Evolutionary conservation across 2,329 filamentous ascomycete genomes (phyloP).

Genomic region (Phialophora tarda): DNA sequence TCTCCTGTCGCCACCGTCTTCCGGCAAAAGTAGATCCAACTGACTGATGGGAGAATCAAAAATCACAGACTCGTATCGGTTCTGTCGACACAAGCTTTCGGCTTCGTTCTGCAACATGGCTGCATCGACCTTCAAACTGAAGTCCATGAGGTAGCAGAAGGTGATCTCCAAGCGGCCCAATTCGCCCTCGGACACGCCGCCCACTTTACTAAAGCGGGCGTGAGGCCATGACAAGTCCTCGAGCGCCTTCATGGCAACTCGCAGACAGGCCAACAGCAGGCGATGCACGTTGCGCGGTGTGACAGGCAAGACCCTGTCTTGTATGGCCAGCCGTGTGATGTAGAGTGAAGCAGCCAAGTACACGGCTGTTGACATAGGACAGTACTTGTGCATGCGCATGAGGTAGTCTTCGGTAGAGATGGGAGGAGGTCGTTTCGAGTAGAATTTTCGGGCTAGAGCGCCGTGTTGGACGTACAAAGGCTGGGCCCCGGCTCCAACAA

Average conservation of each 20-base stretch:
- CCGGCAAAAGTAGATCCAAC: constrained; percentile 29
- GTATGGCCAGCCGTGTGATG: constrained; percentile 79
- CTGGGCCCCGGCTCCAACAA: constrained; percentile 68
- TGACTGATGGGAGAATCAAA: constrained; percentile 24
- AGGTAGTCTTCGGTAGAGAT: constrained; percentile 86
- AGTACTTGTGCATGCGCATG: constrained; percentile 83
- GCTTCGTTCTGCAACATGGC: constrained; percentile 60
- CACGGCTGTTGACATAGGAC: constrained; percentile 90
- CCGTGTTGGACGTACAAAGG: constrained; percentile 78
- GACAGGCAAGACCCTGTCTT: constrained; percentile 77
- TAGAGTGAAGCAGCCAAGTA: constrained; percentile 89
- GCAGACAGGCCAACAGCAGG: constrained; percentile 78
- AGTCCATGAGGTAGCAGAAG: constrained; percentile 84
- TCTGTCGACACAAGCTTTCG: constrained; percentile 48
- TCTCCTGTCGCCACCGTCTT: constrained; percentile 26
- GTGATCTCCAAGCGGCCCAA: constrained; percentile 85
- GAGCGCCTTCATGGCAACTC: constrained; percentile 92
- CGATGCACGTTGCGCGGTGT: constrained; percentile 86
- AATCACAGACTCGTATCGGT: constrained; percentile 33
- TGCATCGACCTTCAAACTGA: constrained; percentile 72
- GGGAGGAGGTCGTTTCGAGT: constrained; percentile 82
- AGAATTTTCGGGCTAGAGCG: constrained; percentile 89
- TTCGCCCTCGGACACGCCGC: constrained; percentile 82
- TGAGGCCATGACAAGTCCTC: constrained; percentile 91
- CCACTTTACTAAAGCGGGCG: constrained; percentile 80